Percentiles rank a stretch among this genome's conserved stretches.
Conservation (phyloP, 352 stramenopile genomes). For the Phytophthora pinifolia region DNA sequence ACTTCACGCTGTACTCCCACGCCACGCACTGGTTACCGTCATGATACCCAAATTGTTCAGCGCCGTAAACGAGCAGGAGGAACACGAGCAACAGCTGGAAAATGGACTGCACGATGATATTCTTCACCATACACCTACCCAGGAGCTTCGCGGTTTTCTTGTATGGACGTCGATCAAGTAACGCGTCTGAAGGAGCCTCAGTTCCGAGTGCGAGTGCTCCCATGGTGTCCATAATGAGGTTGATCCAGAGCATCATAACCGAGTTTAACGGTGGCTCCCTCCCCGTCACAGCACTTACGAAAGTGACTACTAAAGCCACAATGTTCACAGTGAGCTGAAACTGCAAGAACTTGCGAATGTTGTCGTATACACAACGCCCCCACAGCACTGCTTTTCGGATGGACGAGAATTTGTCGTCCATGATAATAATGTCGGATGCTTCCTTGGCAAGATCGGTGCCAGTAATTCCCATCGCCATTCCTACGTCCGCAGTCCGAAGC, state of each 20-base stretch:
- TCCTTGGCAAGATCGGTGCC: constrained; percentile 83
- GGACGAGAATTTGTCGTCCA: constrained; percentile 86
- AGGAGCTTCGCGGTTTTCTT: constrained; percentile 66
- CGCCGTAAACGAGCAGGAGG: constrained; percentile 63
- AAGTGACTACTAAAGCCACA: constrained; percentile 74
- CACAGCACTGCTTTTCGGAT: constrained; percentile 80
- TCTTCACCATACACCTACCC: constrained; percentile 70
- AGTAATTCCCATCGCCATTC: constrained; percentile 81
- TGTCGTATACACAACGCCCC: constrained; percentile 84
- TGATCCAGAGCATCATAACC: constrained; percentile 91
- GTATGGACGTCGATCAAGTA: constrained; percentile 70
- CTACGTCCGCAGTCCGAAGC: constrained; percentile 68
- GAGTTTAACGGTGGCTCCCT: constrained; percentile 82
- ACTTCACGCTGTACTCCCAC: constrained; percentile 51
- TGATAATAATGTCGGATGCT: constrained; percentile 86
- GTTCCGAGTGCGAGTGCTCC: constrained; percentile 71
- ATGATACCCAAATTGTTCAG: constrained; percentile 55
- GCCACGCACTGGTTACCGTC: constrained; percentile 59
- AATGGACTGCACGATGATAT: constrained; percentile 64
- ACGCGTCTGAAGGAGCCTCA: constrained; percentile 58
- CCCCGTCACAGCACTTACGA: constrained; percentile 79
- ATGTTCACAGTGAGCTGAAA: constrained; percentile 88
- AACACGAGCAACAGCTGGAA: constrained; percentile 89
- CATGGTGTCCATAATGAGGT: constrained; percentile 89
- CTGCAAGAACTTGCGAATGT: constrained; percentile 85